Base-by-base conservation (phyloP, 179 eudicot genomes). In the Corrigiola litoralis region DNA sequence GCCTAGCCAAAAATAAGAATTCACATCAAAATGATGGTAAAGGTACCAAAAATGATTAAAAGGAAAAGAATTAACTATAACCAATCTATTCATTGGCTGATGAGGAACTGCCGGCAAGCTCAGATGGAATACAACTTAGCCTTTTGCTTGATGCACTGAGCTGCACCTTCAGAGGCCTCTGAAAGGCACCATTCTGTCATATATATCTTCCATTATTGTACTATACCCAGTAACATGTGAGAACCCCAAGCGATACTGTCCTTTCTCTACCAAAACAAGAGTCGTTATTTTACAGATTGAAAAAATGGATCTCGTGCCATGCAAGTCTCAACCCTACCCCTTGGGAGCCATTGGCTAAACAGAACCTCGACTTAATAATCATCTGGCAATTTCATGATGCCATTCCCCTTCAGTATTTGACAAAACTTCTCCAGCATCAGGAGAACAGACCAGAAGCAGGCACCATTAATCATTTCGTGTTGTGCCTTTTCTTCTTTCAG, bases 231-330 rank as follows among this genome's bases (percentile, higher is more conserved):
- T 32, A 64, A 65, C 71, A 65, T 46, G 53, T 60, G 56, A 47
- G 58, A 64, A 55, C 63, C 74, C 71, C 70, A 70, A 64, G 49
- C 73, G 47, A 54, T 58, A 74, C 54, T 45, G 55, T 69, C 66
- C 71, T 70, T 65, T 75, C 72, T 60, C 75, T 65, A 75, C 75
- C 75, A 75, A 70, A 75, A 68, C 66, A 65, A 51, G 70, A 42
- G 57, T 60, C 41, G 56, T 60, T 65, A 75, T 75, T 65, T 58
- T 75, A 75, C 79, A 70, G 64, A 64, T 75, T 47, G 47, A 53
- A 65, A 69, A 69, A 75, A 64, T 65, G 75, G 70, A 70, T 75
- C 52, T 32, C 27, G 66, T 42, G 63, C 71, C 58, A 56, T 58
- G 78, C 73, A 56, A 58, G 58, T 51, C 53, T 58, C 65, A 10